These are phyloP conservation scores for Teunomyces lycoperdinae DNA, from an alignment of 805 yeast genomes.

Conservation along the genomic window DNA sequence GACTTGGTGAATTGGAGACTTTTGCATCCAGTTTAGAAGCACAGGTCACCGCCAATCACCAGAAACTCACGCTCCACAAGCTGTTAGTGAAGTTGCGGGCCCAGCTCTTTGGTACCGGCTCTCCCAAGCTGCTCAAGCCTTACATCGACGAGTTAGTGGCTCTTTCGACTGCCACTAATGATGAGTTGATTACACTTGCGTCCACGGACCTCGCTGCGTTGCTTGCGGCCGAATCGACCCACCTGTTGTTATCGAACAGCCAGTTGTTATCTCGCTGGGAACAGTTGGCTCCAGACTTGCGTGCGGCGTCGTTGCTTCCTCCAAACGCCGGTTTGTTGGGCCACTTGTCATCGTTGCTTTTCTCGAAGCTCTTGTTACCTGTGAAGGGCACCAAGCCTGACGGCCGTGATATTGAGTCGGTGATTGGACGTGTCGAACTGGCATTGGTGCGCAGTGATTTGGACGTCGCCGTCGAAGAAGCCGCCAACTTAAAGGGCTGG, in stretches of 20 bases:
- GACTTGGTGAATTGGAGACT: constrained; percentile 55
- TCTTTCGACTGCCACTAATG: constrained; percentile 21
- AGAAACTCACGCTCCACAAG: constrained; percentile 29
- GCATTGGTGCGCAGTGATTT: constrained; percentile 73
- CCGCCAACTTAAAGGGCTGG: constrained; percentile 88
- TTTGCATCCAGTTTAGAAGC: constrained; percentile 45
- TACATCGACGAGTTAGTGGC: constrained; percentile 37
- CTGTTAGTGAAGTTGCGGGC: constrained; percentile 33
- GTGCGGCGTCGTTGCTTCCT: constrained; percentile 85
- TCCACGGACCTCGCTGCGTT: constrained; percentile 33
- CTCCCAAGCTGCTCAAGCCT: constrained; percentile 28
- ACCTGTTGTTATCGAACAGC: constrained; percentile 67
- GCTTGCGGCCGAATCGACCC: constrained; percentile 36
- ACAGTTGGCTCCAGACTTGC: constrained; percentile 76
- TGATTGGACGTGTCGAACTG: constrained; percentile 80
- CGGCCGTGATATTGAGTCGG: constrained; percentile 85
- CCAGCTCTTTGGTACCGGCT: constrained; percentile 21
- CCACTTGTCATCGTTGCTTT: constrained; percentile 75
- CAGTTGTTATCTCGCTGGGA: constrained; percentile 82
- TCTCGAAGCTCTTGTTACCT: constrained; percentile 71
- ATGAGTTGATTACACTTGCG: constrained; percentile 34
- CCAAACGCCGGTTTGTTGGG: constrained; percentile 96
- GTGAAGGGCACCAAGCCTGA: constrained; percentile 71
- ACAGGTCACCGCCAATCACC: constrained; percentile 33
- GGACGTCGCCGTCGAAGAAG: constrained; percentile 90